Base-by-base conservation (phyloP, 139 green algal genomes). In the Coelastrella sp. region DNA sequence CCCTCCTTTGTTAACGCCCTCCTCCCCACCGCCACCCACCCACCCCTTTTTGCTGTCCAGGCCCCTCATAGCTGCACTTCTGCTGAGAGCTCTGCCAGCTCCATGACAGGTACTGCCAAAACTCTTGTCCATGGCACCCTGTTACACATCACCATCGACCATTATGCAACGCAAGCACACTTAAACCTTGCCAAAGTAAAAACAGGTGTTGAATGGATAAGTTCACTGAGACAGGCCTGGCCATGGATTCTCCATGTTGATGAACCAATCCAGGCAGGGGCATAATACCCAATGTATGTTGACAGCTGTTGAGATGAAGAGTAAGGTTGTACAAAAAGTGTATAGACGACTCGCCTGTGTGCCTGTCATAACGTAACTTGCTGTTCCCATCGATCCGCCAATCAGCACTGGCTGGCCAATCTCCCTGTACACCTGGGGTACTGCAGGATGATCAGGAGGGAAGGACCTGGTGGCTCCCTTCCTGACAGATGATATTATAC, bases 401-500 rank as follows among this genome's bases (percentile, higher is more conserved):
- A 79, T 79, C 43, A 79, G 32, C 43, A 79, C 95, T 21, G 95
- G 95, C 88, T 98, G 95, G 27, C 95, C 95, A 5, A 92, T 97
- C 27, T 94, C 87, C 87, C 96, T 92, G 86, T 98, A 98, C 86
- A 96, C 92, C 11, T 94, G 91, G 4, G 95, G 95, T 40, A 98
- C 95, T 48, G 96, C 90, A n/a, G 95, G 94, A 81, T 98, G 95
- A 85, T 96, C 93, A 11, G 95, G 95, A 7, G 95, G 93, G 86
- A 98, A 98, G 43, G 95, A 94, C n/a, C 95, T 90, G 11, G 95
- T 98, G 76, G 89, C 88, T n/a, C 95, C 95, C 89, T 98, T 98
- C 45, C 95, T 89, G 86, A n/a, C 63, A 41, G 27, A n/a, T n/a
- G n/a, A n/a, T n/a, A n/a, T n/a, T n/a, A n/a, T n/a, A n/a, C n/a